These are phyloP conservation scores for Tulasnella sp. DNA, from an alignment of 768 basidiomycete species.

Conservation along the genomic window DNA sequence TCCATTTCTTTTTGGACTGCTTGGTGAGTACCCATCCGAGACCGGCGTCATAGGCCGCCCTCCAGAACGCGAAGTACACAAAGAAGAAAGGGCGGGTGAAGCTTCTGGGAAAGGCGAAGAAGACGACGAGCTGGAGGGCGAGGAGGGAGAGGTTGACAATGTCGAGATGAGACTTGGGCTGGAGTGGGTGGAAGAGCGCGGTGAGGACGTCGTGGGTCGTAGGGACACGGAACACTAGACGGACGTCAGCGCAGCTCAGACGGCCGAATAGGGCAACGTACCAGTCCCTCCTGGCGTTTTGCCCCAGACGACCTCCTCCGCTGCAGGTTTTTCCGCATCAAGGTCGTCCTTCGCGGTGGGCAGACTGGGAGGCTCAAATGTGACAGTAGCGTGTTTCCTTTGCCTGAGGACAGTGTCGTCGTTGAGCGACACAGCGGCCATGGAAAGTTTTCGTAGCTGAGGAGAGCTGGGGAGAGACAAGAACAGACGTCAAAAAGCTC, in stretches of 20 bases:
- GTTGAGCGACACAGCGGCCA: conserved; percentile 1
- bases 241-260: conserved; percentile 2
- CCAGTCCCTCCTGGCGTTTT: conserved; percentile 75
- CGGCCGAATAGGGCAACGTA: conserved; percentile 24
- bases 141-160: conserved; percentile 71
- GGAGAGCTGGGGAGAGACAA: neutral
- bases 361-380: neutral
- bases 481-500: neutral
- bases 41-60: conserved; percentile 81
- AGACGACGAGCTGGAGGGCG: conserved; percentile 63
- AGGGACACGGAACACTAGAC: conserved; percentile 78
- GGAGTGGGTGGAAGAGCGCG: conserved; percentile 65
- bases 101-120: conserved; percentile 44
- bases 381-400: neutral
- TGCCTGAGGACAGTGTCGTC: neutral
- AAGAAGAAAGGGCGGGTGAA: conserved; percentile 60
- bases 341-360: neutral
- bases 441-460: neutral
- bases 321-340: neutral
- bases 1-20: conserved; percentile 93
- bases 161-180: conserved; percentile 83
- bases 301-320: conserved; percentile 76
- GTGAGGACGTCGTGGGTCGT: conserved; percentile 86
- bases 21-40: conserved; percentile 88
- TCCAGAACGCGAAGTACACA: conserved; percentile 86